Evolutionary conservation across 2,329 filamentous ascomycete genomes (phyloP).

Genomic region (Aspergillus puulaauensis): DNA sequence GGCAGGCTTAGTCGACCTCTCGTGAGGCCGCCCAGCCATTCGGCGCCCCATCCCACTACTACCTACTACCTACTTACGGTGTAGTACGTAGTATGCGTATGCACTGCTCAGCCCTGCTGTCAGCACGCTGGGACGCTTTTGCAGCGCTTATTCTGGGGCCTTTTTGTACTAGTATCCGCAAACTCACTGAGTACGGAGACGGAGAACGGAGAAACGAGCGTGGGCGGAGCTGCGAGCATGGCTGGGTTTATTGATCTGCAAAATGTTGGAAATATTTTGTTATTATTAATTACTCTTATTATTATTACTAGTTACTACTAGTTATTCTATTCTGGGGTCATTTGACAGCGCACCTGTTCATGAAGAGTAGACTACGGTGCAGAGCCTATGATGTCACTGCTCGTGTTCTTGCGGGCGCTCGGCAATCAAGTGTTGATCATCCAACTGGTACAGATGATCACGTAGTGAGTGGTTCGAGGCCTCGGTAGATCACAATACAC

Average conservation of each 20-base stretch:
- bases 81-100: not conserved
- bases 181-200: too few species aligned
- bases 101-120: not conserved
- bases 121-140: not conserved
- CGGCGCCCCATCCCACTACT: not conserved
- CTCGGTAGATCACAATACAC: not conserved
- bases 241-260: not conserved
- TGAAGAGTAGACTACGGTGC: too few species aligned
- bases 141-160: not conserved
- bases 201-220: too few species aligned
- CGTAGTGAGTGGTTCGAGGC: not conserved
- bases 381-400: not conserved
- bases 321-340: not conserved
- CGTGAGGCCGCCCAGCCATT: not conserved
- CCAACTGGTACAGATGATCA: not conserved
- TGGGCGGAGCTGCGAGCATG: too few species aligned
- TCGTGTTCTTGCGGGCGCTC: not conserved
- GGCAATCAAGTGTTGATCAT: not conserved
- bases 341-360: not conserved
- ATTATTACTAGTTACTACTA: not conserved
- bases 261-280: not conserved
- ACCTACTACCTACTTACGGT: too few species aligned
- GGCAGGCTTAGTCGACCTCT: not conserved
- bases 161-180: not conserved
- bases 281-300: not conserved